Evolutionary conservation across 495 filamentous ascomycete species (phyloP).

Genomic region (Talaromyces trachyspermus): DNA sequence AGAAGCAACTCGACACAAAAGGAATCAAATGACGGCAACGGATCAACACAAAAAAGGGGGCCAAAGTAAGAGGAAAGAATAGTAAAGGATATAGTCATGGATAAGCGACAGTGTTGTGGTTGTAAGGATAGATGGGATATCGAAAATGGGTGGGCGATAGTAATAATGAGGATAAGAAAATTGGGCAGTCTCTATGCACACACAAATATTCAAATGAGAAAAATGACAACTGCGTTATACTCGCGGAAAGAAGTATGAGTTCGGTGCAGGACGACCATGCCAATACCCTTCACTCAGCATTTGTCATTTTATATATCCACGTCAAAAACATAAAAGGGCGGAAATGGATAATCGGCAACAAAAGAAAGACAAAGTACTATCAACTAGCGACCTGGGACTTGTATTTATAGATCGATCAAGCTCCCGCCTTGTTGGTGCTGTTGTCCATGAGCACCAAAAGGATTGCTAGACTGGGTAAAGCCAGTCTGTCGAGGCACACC

Average conservation of each 20-base stretch:
- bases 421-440: conserved; percentile 64
- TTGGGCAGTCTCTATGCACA: conserved; percentile 2
- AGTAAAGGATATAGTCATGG: neutral
- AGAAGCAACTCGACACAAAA: neutral
- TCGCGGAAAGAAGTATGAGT: too few relatives aligned
- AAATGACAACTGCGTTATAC: neutral
- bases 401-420: conserved; percentile 75
- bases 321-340: neutral
- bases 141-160: too few relatives aligned
- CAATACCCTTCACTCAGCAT: too few relatives aligned
- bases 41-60: too few relatives aligned
- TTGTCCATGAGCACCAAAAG: conserved; percentile 62
- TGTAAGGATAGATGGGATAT: too few relatives aligned
- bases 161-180: neutral
- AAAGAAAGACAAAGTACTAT: neutral
- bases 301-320: too few relatives aligned
- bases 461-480: conserved; percentile 53
- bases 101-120: too few relatives aligned
- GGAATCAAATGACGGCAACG: neutral
- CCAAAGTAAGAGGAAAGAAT: neutral
- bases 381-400: neutral
- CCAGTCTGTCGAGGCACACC: conserved; percentile 58
- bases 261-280: too few relatives aligned
- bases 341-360: neutral
- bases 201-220: neutral